A percentile compares a stretch with the other conserved stretches of the same genome.
Evolutionary conservation across 805 yeast genomes (phyloP).

Genomic region (Lipomyces orientalis): DNA sequence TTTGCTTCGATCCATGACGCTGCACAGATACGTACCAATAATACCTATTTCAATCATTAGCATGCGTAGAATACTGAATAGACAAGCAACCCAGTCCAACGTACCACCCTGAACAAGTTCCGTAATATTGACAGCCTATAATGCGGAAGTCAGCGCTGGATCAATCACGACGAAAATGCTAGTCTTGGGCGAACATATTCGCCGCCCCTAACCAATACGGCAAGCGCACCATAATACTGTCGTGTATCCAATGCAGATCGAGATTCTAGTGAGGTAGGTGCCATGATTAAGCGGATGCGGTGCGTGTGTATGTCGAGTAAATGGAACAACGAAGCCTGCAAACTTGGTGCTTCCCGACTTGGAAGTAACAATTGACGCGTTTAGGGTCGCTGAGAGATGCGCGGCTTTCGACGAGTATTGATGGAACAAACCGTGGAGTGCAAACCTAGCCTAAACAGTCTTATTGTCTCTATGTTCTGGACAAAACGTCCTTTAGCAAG

Average conservation of each 20-base stretch:
- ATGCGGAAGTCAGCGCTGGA: neutral
- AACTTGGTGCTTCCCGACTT: neutral
- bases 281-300: neutral
- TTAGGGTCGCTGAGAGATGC: too few species aligned
- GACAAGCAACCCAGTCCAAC: neutral
- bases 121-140: constrained; percentile 24
- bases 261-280: neutral
- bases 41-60: constrained; percentile 18
- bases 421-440: too few species aligned
- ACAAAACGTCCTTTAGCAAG: too few species aligned
- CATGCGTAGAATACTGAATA: neutral
- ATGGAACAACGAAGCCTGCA: neutral
- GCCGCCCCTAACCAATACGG: neutral
- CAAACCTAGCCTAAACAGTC: too few species aligned
- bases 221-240: neutral
- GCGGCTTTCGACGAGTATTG: too few species aligned
- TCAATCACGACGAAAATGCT: neutral
- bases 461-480: too few species aligned
- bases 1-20: neutral
- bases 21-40: constrained; percentile 25
- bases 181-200: neutral
- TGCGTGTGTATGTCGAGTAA: neutral
- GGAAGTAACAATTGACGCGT: too few species aligned
- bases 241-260: neutral
- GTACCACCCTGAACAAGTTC: constrained; percentile 29